Evolutionary conservation across 768 basidiomycete genomes (phyloP).

Genomic region (Boletus rubroflammeus): DNA sequence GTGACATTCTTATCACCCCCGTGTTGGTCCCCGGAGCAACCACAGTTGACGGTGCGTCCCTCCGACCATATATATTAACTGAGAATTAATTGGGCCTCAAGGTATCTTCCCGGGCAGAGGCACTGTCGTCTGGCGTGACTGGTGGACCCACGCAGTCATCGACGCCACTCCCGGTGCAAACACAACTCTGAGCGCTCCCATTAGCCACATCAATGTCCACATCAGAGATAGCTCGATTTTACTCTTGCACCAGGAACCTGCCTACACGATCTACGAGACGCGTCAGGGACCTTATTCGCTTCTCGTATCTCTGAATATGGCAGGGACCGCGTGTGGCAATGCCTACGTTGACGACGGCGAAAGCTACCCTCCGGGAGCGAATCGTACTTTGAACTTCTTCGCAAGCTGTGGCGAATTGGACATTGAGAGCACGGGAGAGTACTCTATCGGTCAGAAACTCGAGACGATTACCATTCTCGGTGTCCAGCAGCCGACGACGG

Average conservation of each 20-base stretch:
- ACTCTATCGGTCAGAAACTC: conserved; percentile 41
- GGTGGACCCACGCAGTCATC: conserved; percentile 63
- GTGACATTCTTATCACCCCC: conserved; percentile 71
- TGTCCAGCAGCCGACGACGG: conserved; percentile 38
- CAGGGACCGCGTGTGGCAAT: conserved; percentile 51
- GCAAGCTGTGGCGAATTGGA: conserved; percentile 35
- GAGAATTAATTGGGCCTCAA: conserved; percentile 19
- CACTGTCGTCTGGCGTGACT: conserved; percentile 62
- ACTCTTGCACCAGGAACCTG: conserved; percentile 58
- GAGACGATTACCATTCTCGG: conserved; percentile 58
- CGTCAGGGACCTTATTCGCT: conserved; percentile 58
- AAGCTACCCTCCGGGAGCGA: conserved; percentile 54
- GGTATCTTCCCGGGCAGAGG: conserved; percentile 66
- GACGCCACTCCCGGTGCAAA: conserved; percentile 39
- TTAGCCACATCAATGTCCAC: conserved; percentile 75
- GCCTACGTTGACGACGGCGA: conserved; percentile 73
- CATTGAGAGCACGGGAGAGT: conserved; percentile 34
- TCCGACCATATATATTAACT: background rate
- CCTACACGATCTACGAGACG: conserved; percentile 67
- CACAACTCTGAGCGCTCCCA: conserved; percentile 59
- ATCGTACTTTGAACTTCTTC: conserved; percentile 43
- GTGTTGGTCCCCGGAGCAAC: conserved; percentile 66
- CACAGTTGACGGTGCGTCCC: conserved; percentile 55
- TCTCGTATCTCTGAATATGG: conserved; percentile 50
- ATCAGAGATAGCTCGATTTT: conserved; percentile 66